Conservation (phyloP, 306 rosid genomes). For the Oemleria cerasiformis region DNA sequence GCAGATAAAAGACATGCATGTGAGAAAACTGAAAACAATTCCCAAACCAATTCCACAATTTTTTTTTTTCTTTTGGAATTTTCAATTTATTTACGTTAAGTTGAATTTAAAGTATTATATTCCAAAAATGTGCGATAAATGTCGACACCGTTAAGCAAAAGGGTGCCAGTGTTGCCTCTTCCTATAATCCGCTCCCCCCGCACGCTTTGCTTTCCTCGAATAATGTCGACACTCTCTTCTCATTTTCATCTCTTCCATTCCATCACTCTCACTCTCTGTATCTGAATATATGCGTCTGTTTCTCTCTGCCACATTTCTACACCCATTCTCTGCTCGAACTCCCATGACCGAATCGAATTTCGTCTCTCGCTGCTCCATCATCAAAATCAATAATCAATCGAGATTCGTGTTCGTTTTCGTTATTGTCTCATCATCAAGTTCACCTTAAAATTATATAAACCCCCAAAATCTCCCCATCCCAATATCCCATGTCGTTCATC, state of each 20-base stretch:
- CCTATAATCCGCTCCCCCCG: not conserved
- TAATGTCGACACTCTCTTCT: slow-evolving; percentile 67
- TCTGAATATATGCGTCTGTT: not conserved
- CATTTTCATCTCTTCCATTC: not conserved
- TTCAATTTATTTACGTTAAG: not conserved
- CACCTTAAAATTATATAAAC: not conserved
- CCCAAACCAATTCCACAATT: not conserved
- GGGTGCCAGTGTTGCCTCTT: not conserved
- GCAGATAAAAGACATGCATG: too few species aligned
- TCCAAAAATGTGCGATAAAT: slow-evolving; percentile 19
- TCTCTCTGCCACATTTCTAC: not conserved
- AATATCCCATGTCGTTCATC: slow-evolving; percentile 46
- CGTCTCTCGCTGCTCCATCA: not conserved
- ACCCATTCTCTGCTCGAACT: not conserved
- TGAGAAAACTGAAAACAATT: too few species aligned
- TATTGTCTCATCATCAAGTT: not conserved
- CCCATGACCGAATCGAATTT: not conserved
- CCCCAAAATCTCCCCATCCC: not conserved
- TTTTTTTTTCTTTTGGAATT: too few species aligned
- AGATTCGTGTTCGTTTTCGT: slow-evolving; percentile 10
- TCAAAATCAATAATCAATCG: not conserved
- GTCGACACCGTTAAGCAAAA: slow-evolving; percentile 66
- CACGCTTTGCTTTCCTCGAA: not conserved
- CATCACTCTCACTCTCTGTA: not conserved
- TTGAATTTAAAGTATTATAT: not conserved